Evolutionary conservation across 179 eudicot genomes (phyloP).

Genomic region (Beta corolliflora): DNA sequence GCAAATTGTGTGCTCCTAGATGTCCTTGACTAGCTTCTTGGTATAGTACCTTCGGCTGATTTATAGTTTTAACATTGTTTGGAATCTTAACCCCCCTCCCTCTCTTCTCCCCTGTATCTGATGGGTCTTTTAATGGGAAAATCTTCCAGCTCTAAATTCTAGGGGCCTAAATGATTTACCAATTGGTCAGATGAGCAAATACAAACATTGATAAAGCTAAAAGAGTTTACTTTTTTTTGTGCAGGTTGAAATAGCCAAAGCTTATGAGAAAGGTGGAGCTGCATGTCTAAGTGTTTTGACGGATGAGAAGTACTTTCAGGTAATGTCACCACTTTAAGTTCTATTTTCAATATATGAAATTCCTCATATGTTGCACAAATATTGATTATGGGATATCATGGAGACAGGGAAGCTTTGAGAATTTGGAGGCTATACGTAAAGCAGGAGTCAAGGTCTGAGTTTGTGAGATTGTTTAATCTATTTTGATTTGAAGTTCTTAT

Average conservation of each 20-base stretch:
- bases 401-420: constrained; percentile 76
- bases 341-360: not conserved
- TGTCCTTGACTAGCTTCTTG: not conserved
- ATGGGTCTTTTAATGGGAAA: not conserved
- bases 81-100: not conserved
- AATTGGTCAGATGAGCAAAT: not conserved
- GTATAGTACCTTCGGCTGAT: not conserved
- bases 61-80: too few relatives aligned
- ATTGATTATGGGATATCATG: not conserved
- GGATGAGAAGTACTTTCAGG: constrained; percentile 80
- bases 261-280: constrained; percentile 95
- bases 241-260: constrained; percentile 82
- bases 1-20: not conserved
- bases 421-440: constrained; percentile 70
- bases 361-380: not conserved
- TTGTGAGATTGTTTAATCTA: not conserved
- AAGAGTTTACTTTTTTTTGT: not conserved
- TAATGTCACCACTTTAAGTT: constrained; percentile 17
- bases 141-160: not conserved
- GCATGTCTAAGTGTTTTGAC: constrained; percentile 93
- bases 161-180: too few relatives aligned
- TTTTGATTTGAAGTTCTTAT: not conserved
- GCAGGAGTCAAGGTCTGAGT: constrained; percentile 68
- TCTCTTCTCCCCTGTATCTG: not conserved
- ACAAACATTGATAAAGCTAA: too few relatives aligned